Percentiles rank a stretch among this genome's conserved stretches.
These are phyloP conservation scores for Lactarius sp. DNA, from an alignment of 768 basidiomycete species.

Conservation along the genomic window DNA sequence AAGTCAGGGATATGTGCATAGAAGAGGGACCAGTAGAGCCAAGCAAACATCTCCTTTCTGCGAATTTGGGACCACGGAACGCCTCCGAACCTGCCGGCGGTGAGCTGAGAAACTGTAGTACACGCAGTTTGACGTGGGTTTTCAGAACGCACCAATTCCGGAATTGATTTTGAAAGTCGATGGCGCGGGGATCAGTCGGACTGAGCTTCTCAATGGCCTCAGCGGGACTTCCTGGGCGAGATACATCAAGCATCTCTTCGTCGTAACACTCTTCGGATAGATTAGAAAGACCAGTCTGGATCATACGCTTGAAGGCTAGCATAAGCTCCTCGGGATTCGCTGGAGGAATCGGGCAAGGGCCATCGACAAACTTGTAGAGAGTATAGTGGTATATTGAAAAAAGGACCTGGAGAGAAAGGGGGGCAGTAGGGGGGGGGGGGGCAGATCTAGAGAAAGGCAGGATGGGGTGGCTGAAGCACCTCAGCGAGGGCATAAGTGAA, in stretches of 20 bases:
- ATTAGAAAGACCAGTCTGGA: conserved; percentile 59
- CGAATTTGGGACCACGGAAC: conserved; percentile 70
- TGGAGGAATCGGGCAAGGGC: conserved; percentile 41
- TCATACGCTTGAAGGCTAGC: conserved; percentile 52
- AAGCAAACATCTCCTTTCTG: conserved; percentile 56
- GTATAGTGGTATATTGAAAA: conserved; percentile 64
- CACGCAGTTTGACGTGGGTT: background rate
- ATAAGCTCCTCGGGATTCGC: conserved; percentile 54
- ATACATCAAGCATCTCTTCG: conserved; percentile 45
- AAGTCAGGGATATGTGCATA: conserved; percentile 55
- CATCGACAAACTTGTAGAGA: conserved; percentile 45
- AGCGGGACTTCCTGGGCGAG: conserved; percentile 55
- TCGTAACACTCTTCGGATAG: conserved; percentile 51
- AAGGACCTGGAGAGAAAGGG: conserved; percentile 42
- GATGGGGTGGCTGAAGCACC: conserved; percentile 35
- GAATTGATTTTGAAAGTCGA: conserved; percentile 65
- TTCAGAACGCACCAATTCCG: conserved; percentile 44
- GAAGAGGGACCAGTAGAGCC: conserved; percentile 84
- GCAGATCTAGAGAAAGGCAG: conserved; percentile 1
- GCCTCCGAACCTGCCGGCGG: conserved; percentile 59
- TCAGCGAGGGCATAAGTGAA: conserved; percentile 56
- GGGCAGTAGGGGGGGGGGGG: background rate
- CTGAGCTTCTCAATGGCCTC: conserved; percentile 57
- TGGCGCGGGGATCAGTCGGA: conserved; percentile 59
- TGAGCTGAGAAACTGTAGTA: background rate